These are phyloP conservation scores for Crucibulum laeve DNA, from an alignment of 768 basidiomycete genomes.

Conservation along the genomic window DNA sequence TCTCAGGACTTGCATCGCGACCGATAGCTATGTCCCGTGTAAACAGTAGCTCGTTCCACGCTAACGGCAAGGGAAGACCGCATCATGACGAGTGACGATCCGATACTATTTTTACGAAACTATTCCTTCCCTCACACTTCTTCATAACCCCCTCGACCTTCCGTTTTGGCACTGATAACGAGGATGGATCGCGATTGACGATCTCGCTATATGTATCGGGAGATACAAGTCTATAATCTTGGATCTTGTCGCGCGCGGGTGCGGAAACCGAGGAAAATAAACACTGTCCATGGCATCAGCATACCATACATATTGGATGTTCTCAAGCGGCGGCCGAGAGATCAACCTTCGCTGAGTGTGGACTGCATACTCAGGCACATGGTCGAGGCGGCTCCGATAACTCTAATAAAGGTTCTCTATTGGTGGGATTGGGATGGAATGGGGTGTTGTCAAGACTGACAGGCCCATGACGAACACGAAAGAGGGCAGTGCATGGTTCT, in stretches of 20 bases:
- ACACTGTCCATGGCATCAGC: background rate
- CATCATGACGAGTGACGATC: slow-evolving; percentile 5
- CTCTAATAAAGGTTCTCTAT: background rate
- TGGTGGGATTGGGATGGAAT: background rate
- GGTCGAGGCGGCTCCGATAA: background rate
- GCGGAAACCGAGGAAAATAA: background rate
- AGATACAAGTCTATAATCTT: background rate
- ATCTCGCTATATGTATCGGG: background rate
- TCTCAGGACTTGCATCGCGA: slow-evolving; percentile 50
- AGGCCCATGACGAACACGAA: no score
- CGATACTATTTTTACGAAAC: background rate
- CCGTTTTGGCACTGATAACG: background rate
- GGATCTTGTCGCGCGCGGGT: background rate
- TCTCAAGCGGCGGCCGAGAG: no score
- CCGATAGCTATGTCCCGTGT: slow-evolving; percentile 25
- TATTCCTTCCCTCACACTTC: background rate
- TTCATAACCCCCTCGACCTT: background rate
- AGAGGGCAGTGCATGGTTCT: no score
- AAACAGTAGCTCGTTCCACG: slow-evolving; percentile 18
- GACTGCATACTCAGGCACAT: background rate
- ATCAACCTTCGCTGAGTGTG: no score
- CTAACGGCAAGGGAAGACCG: slow-evolving; percentile 10
- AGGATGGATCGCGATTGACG: background rate
- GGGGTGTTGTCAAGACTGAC: no score
- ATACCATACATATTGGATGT: background rate